Conservation (phyloP, 116 monocot species). For the Trichopus zeylanicus region DNA sequence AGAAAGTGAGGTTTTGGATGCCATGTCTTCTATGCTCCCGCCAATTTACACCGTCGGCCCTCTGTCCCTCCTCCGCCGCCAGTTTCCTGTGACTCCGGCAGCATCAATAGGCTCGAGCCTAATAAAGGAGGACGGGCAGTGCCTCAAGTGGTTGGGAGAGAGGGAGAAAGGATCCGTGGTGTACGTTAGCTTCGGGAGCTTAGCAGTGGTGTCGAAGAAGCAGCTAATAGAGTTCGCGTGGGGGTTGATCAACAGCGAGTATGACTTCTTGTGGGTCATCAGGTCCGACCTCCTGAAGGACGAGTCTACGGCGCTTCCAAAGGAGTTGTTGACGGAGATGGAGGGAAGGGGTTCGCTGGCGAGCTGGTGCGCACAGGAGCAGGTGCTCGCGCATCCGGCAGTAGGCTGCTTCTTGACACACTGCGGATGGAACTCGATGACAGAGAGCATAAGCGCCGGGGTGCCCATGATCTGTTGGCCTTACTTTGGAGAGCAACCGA, state of each 20-base stretch:
- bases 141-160: background rate
- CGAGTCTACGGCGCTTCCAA: background rate
- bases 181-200: conserved; percentile 3
- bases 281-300: background rate
- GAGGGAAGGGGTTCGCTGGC: background rate
- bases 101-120: background rate
- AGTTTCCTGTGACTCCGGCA: background rate
- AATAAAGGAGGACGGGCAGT: background rate
- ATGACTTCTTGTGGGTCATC: conserved; percentile 3
- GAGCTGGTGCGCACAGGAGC: conserved; percentile 1
- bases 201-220: background rate
- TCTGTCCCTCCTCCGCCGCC: background rate
- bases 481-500: conserved; percentile 2
- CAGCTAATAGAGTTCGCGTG: conserved; percentile 4
- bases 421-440: background rate
- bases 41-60: background rate
- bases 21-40: background rate
- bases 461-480: conserved; percentile 7
- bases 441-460: conserved; percentile 1
- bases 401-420: conserved; percentile 7
- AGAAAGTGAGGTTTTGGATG: background rate
- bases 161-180: background rate
- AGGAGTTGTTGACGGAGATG: background rate
- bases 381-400: background rate
- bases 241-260: background rate